Base-by-base conservation (phyloP, 1,284 basidiomycete species). In the Rhodotorula sp. region DNA sequence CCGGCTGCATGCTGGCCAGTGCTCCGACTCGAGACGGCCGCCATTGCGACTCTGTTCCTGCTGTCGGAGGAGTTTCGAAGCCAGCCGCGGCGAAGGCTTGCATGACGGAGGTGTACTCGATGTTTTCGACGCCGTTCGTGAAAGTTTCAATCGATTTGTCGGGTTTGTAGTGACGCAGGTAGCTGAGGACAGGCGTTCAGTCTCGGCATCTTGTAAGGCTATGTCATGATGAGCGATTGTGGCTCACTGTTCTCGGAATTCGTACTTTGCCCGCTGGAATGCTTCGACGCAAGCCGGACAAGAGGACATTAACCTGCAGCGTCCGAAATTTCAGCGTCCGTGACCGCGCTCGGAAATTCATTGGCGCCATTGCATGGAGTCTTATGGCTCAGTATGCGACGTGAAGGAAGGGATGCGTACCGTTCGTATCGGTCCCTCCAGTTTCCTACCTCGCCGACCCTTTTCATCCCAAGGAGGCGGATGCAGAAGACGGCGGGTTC, bases 401-500 rank as follows among this genome's bases (percentile, higher is more conserved):
- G 38, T 14, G 38, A 43, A 43, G 8, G 38, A 43, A 12, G 12
- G 38, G 38, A 18, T 8, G 57, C 74, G 66, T 31, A 76, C 74
- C 47, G 45, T 4, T 74, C 74, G n/a, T 71, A 70, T 16, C 52
- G 19, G 16, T 73, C 69, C 26, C 72, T 60, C 74, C 74, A 76
- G 10, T 34, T 23, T 12, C 59, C 72, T 3, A 76, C 74, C 31
- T 73, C 67, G 18, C 62, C 68, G 16, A 64, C 43, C 31, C 58
- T 54, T 68, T 74, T 76, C 67, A 71, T 71, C 26, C 67, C 68
- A 50, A 76, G 47, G 16, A 76, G 66, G 2, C 74, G 45, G 5
- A 70, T 64, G 49, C 71, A 64, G 19, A 73, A 71, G 23, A 67
- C 67, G 5, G 68, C 67, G 10, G 71, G 60, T n/a, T 70, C 66